phyloP scores from a whole-genome alignment of 2,329 filamentous ascomycete species.

The Cercospora berteroae region DNA sequence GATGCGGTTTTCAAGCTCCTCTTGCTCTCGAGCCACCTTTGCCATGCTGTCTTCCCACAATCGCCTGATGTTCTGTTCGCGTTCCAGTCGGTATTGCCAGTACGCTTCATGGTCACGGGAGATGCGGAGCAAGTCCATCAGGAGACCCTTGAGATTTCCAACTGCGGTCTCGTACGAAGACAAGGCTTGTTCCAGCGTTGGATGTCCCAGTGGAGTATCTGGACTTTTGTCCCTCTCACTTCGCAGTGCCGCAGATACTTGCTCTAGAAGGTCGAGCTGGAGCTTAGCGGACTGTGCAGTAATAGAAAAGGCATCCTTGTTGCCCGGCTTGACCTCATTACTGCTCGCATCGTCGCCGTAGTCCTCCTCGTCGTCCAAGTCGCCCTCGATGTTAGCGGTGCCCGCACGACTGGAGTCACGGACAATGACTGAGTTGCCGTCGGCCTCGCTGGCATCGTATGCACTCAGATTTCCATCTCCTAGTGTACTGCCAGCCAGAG shows the following conservation, averaged over 20 bases:
- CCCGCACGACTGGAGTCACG: slow-evolving; percentile 51
- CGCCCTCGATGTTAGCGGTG: slow-evolving; percentile 54
- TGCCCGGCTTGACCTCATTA: slow-evolving; percentile 67
- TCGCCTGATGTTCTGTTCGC: slow-evolving; percentile 84
- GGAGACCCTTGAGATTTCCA: slow-evolving; percentile 76
- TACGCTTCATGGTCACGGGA: slow-evolving; percentile 91
- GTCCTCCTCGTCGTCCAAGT: slow-evolving; percentile 66
- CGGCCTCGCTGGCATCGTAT: slow-evolving; percentile 58
- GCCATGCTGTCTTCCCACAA: slow-evolving; percentile 99
- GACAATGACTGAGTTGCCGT: slow-evolving; percentile 48
- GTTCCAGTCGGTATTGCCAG: slow-evolving; percentile 92
- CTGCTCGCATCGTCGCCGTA: slow-evolving; percentile 78
- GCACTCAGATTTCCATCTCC: slow-evolving; percentile 56
- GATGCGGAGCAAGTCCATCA: slow-evolving; percentile 86
- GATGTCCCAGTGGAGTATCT: slow-evolving; percentile 69
- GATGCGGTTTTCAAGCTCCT: slow-evolving; percentile 81
- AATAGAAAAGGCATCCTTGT: slow-evolving; percentile 93
- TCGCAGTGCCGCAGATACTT: slow-evolving; percentile 79
- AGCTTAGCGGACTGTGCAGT: slow-evolving; percentile 92
- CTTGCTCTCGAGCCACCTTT: slow-evolving; percentile 89
- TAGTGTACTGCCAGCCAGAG: slow-evolving; percentile 47
- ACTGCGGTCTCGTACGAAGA: slow-evolving; percentile 87
- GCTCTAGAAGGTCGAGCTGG: slow-evolving; percentile 84
- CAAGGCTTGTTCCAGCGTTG: slow-evolving; percentile 72
- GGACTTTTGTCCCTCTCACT: slow-evolving; percentile 69